Evolutionary conservation across 2,329 filamentous ascomycete genomes (phyloP).

Genomic region (Pseudodiploospora longispora): DNA sequence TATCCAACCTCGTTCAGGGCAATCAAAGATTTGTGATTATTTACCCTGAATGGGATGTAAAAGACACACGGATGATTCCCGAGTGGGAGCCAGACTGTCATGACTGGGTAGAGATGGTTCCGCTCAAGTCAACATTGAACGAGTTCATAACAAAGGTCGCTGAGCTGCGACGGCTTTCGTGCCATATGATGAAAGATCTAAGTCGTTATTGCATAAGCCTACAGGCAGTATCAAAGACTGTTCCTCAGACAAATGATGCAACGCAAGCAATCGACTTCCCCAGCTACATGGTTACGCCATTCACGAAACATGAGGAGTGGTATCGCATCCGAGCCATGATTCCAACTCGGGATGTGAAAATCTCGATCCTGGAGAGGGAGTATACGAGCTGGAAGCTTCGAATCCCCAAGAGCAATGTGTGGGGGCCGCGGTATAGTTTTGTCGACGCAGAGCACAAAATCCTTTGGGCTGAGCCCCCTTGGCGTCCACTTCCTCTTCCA

Average conservation of each 20-base stretch:
- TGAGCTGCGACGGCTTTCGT: neutral
- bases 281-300: conserved; percentile 11
- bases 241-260: neutral
- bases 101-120: neutral
- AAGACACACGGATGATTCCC: too few species aligned
- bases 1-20: too few species aligned
- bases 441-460: neutral
- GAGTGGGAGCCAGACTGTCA: too few species aligned
- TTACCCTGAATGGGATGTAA: conserved; percentile 3
- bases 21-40: conserved; percentile 1
- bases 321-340: conserved; percentile 15
- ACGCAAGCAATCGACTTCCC: conserved; percentile 7
- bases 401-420: conserved; percentile 12
- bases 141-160: conserved; percentile 1
- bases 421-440: conserved; percentile 15
- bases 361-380: conserved; percentile 5
- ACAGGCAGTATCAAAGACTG: conserved; percentile 5
- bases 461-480: too few species aligned
- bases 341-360: conserved; percentile 5
- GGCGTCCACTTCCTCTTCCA: too few species aligned
- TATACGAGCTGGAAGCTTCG: conserved; percentile 12
- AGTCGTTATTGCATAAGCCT: conserved; percentile 9
- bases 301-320: conserved; percentile 16
- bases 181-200: neutral
- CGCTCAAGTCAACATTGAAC: conserved; percentile 1